phyloP scores from a whole-genome alignment of 2,329 filamentous ascomycete species.

The Paracoccidioides lutzii region DNA sequence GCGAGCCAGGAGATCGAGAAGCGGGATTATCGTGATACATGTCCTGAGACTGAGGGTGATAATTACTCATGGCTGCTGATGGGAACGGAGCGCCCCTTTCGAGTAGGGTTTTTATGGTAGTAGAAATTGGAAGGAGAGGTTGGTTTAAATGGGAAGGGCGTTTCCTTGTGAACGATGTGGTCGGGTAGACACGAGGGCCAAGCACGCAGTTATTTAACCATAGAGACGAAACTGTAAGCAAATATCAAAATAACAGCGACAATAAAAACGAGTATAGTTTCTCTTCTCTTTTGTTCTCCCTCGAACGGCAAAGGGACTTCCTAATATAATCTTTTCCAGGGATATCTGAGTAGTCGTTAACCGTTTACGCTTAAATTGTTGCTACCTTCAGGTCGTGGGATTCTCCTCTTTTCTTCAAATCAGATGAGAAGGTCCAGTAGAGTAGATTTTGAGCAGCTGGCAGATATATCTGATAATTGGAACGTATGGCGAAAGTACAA shows the following conservation, averaged over 20 bases:
- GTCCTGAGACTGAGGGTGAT: slow-evolving; percentile 18
- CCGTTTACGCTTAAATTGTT: background rate
- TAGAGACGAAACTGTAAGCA: background rate
- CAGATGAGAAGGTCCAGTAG: background rate
- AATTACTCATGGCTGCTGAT: slow-evolving; percentile 27
- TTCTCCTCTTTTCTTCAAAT: no score
- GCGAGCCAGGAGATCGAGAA: slow-evolving; percentile 61
- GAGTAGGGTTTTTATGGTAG: slow-evolving; percentile 16
- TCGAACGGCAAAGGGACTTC: background rate
- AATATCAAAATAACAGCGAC: no score
- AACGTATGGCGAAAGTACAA: no score
- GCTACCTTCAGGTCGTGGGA: no score
- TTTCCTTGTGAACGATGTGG: background rate
- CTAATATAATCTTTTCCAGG: background rate
- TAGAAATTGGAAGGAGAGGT: background rate
- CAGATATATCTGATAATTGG: no score
- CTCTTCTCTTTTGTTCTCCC: no score
- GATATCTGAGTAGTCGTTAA: background rate
- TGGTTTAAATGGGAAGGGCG: no score
- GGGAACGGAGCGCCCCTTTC: slow-evolving; percentile 11
- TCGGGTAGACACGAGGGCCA: background rate
- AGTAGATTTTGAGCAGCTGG: no score
- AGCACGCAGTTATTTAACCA: background rate
- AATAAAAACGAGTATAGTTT: background rate
- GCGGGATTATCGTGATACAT: slow-evolving; percentile 58